Evolutionary conservation across 768 basidiomycete species (phyloP).

Genomic region (Boletus vermiculosoides): DNA sequence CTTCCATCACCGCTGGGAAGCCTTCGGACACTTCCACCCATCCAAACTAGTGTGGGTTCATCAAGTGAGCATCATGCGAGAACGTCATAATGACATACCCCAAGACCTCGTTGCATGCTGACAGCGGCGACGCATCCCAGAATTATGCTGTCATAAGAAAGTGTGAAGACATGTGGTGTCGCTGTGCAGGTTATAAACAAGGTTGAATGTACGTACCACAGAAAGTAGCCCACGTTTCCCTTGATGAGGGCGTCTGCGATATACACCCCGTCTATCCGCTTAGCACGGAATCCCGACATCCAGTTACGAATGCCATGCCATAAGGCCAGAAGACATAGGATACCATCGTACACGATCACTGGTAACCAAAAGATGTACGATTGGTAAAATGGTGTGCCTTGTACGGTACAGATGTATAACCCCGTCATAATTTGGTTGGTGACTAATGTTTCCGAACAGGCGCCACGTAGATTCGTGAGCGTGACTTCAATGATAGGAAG

Average conservation of each 20-base stretch:
- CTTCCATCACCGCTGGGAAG: slow-evolving; percentile 3
- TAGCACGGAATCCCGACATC: not conserved
- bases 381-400: not conserved
- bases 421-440: too few relatives aligned
- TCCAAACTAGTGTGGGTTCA: not conserved
- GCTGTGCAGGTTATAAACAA: too few relatives aligned
- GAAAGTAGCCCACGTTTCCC: slow-evolving; percentile 16
- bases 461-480: too few relatives aligned
- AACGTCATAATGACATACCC: not conserved
- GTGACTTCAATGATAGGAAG: too few relatives aligned
- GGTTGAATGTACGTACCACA: slow-evolving; percentile 7
- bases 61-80: too few relatives aligned
- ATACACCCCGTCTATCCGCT: not conserved
- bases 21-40: slow-evolving; percentile 9
- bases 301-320: slow-evolving; percentile 1
- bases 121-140: slow-evolving; percentile 3
- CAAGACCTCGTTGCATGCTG: not conserved
- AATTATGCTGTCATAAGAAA: slow-evolving; percentile 8
- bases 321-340: slow-evolving; percentile 4
- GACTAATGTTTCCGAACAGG: too few relatives aligned
- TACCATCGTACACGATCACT: slow-evolving; percentile 6
- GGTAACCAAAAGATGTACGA: slow-evolving; percentile 9
- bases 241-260: slow-evolving; percentile 12
- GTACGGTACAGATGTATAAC: not conserved
- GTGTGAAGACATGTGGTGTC: not conserved